A percentile compares a stretch with the other conserved stretches of the same genome.
Evolutionary conservation across 2,329 filamentous ascomycete species (phyloP).

Genomic region (Trichocomaceae sp.): DNA sequence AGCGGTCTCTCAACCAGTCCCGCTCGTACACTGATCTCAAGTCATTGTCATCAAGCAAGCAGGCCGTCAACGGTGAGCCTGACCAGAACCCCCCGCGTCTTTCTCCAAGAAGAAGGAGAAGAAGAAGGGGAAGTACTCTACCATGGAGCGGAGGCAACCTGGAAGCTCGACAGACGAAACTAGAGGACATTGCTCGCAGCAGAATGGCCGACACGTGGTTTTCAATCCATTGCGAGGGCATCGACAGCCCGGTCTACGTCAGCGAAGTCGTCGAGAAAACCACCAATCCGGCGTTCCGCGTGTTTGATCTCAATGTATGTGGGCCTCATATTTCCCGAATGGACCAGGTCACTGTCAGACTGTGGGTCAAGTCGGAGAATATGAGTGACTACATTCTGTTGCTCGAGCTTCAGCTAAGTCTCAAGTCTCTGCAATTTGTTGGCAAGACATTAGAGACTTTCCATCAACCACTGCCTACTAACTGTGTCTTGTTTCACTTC

Average conservation of each 20-base stretch:
- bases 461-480: slow-evolving; percentile 67
- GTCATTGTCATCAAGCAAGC: slow-evolving; percentile 17
- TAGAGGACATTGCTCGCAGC: slow-evolving; percentile 65
- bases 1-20: slow-evolving; percentile 48
- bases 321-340: slow-evolving; percentile 59
- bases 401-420: slow-evolving; percentile 64
- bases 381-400: slow-evolving; percentile 56
- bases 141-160: slow-evolving; percentile 58
- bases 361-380: slow-evolving; percentile 63
- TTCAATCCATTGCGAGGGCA: slow-evolving; percentile 63
- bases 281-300: slow-evolving; percentile 86
- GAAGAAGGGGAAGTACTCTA: slow-evolving; percentile 55
- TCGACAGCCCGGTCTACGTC: slow-evolving; percentile 74
- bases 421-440: slow-evolving; percentile 71
- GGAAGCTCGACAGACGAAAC: slow-evolving; percentile 60
- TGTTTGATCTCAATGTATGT: slow-evolving; percentile 66
- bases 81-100: slow-evolving; percentile 18
- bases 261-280: slow-evolving; percentile 73
- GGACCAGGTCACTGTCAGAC: slow-evolving; percentile 58
- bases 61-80: slow-evolving; percentile 15
- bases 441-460: slow-evolving; percentile 59
- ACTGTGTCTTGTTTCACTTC: slow-evolving; percentile 79
- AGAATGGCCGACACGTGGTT: slow-evolving; percentile 85
- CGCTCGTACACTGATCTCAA: slow-evolving; percentile 52
- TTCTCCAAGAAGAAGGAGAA: no score